Conservation (phyloP, 2,329 filamentous ascomycete species). For the Fusarium clavum region DNA sequence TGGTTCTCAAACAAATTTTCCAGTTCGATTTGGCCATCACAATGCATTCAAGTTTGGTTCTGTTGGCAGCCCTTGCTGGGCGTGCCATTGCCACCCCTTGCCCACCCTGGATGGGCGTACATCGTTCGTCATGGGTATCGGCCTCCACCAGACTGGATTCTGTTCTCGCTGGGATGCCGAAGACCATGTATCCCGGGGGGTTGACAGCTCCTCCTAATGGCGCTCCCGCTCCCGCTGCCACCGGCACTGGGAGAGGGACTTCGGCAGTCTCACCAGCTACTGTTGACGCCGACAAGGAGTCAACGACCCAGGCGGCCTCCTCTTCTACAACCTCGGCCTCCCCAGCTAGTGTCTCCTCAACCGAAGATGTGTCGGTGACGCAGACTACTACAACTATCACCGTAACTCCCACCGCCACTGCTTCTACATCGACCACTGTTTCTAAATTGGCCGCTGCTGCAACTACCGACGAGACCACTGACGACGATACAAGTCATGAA, state of each 20-base stretch:
- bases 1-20: background rate
- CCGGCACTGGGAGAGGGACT: background rate
- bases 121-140: background rate
- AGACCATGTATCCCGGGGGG: conserved; percentile 12
- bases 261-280: background rate
- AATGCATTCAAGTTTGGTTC: conserved; percentile 16
- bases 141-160: conserved; percentile 18
- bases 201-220: background rate
- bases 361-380: background rate
- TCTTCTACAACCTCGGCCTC: background rate
- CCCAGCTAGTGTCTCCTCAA: background rate
- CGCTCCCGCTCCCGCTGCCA: background rate
- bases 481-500: background rate
- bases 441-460: background rate
- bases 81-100: conserved; percentile 6
- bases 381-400: conserved; percentile 22
- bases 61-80: conserved; percentile 21
- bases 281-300: background rate
- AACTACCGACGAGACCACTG: background rate
- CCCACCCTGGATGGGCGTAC: background rate
- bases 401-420: background rate
- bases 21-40: background rate
- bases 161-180: conserved; percentile 1
- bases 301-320: background rate
- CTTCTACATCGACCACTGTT: background rate